Conservation (phyloP, 1,284 basidiomycete genomes). For the Ustanciosporium gigantosporum region DNA sequence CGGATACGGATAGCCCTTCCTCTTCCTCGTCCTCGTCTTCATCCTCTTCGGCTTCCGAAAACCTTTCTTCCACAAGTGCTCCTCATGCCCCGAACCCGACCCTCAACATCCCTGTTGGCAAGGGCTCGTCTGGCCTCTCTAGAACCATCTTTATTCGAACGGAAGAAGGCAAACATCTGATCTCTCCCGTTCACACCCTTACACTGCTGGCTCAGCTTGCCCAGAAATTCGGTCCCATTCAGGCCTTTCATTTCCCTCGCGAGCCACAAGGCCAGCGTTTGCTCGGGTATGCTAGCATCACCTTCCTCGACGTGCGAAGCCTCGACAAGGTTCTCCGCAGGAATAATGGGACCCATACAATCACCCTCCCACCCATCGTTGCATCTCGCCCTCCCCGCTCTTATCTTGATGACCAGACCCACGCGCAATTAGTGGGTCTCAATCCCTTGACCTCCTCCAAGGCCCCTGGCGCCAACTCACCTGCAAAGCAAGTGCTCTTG, state of each 20-base stretch:
- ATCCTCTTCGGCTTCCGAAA: too few relatives aligned
- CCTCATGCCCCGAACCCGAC: too few relatives aligned
- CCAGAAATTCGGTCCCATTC: constrained; percentile 25
- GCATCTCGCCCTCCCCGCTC: constrained; percentile 26
- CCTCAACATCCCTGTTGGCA: too few relatives aligned
- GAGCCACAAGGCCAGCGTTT: constrained; percentile 14
- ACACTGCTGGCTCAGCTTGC: constrained; percentile 26
- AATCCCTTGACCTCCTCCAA: constrained; percentile 13
- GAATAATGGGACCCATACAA: too few relatives aligned
- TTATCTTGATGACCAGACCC: constrained; percentile 23
- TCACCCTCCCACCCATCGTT: constrained; percentile 21
- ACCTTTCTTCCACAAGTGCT: too few relatives aligned
- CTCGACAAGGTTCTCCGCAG: too few relatives aligned
- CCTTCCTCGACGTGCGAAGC: constrained; percentile 19
- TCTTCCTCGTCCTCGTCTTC: too few relatives aligned
- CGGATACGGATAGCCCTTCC: too few relatives aligned
- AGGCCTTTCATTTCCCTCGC: constrained; percentile 37
- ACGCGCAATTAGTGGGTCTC: constrained; percentile 16
- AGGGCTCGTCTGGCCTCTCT: too few relatives aligned
- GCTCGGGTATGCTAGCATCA: constrained; percentile 33
- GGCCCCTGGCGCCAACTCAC: constrained; percentile 1
- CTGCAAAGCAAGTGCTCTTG: constrained; percentile 8
- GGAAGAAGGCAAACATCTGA: constrained; percentile 27
- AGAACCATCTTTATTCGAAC: constrained; percentile 31
- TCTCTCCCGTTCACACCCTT: constrained; percentile 34